Evolutionary conservation across 2,329 filamentous ascomycete genomes (phyloP), one percentile per base, ranked within the genome.

Genomic region (Pseudocercospora fijiensis): DNA sequence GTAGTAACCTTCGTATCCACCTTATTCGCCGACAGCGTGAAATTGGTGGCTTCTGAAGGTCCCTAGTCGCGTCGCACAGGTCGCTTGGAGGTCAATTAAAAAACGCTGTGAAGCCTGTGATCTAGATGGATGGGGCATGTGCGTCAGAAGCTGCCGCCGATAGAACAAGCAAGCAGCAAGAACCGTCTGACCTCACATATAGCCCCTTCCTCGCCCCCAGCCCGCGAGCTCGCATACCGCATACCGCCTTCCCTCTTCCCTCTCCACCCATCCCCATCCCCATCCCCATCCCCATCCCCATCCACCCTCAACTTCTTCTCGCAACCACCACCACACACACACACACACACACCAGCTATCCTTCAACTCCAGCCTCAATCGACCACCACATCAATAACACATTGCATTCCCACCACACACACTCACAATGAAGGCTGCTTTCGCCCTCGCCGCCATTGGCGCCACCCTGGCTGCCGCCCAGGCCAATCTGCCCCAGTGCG

Each of bases 391-490:
- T 43, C 52, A 37, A 41, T 27, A 10, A 63, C 43, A 27, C 43
- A 13, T 41, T 30, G 28, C 57, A 56, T 51, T 47, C 49, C 20
- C 41, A 55, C 20, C 41, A 60, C 2, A 45, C 60, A 49, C 57
- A 60, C 51, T 64, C 69, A 75, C 61, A 41, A 77, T 77, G 76
- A 77, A 76, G 75, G 64, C 69, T 61, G 65, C 69, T 18, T 63
- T 73, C 62, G 61, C 69, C 58, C 58, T 76, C 63, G 24, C 75
- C 64, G 70, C 70, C 65, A 66, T 71, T 62, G 72, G 70, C 68
- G 75, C 74, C 51, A 71, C 68, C 52, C 61, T 76, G 30, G 76
- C 69, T 51, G 72, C 69, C 65, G 76, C 76, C 57, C 74, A 76
- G 69, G 58, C 63, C 65, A 64, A 63, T 26, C 72, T 77, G 37